Evolutionary conservation across 2,329 filamentous ascomycete species (phyloP), one percentile per base, ranked within the genome.

Genomic region (Teratosphaeria pseudoeucalypti): DNA sequence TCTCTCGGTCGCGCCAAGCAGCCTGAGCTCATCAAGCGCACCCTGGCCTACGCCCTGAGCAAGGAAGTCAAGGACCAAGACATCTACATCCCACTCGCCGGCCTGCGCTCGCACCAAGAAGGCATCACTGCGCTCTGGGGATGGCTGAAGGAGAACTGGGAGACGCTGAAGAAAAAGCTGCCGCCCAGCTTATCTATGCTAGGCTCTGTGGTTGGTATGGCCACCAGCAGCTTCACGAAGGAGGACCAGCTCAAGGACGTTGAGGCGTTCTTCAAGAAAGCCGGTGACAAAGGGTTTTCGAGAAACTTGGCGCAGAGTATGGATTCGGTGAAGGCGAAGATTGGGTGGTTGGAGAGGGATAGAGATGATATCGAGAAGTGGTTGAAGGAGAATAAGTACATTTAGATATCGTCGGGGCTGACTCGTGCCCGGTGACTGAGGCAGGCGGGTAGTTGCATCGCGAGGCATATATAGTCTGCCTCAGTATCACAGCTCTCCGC

Each of bases 41-140:
- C 91, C 2, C 81, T 97, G 14, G 82, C 79, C 34, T 79, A 96
- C 63, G 81, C 91, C 34, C 81, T 92, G 60, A 85, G 85, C 72
- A 84, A 86, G 62, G 87, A 95, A 66, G 88, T 96, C 75, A 95
- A 95, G 79, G 90, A 89, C 64, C 92, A 96, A 74, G 92, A 97
- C 73, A 86, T 96, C 64, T 96, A 96, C 77, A 85, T 96, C 72
- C 92, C 92, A 1, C 83, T 94, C 47, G 83, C 85, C 37, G 89
- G 89, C 7, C 82, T 97, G 32, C 85, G 92, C 60, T 83, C 83
- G 57, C 90, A 95, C 71, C 78, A 85, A 7, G 84, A 85, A 52
- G 92, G 92, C 66, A 88, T 95, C 59, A 79, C 88, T 60, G 88
- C 88, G 7, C 81, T 96, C 60, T 96, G 88, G 82, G 75, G 73